These are phyloP conservation scores for Lichtheimia corymbifera DNA, from an alignment of 371 early-diverging fungal species.

Conservation along the genomic window DNA sequence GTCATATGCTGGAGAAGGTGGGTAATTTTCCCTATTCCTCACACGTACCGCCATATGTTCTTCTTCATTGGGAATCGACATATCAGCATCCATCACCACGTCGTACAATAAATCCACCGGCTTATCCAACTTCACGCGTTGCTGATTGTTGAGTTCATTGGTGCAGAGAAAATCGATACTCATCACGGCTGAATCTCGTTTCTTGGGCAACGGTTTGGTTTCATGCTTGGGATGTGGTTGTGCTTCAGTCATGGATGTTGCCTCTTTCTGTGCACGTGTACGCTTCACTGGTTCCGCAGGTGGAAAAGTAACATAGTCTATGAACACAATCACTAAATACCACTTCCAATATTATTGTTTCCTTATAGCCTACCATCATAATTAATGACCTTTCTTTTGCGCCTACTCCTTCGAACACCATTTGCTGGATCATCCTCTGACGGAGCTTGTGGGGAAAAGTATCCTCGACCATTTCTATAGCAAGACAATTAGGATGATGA, in stretches of 20 bases:
- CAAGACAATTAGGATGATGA: neutral
- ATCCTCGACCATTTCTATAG: constrained; percentile 12
- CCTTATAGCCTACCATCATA: constrained; percentile 25
- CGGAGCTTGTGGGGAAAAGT: constrained; percentile 11
- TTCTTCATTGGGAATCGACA: constrained; percentile 1
- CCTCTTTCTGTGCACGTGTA: constrained; percentile 1
- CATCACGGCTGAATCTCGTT: constrained; percentile 29
- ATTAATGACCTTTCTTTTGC: constrained; percentile 33
- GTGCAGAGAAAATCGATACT: constrained; percentile 46
- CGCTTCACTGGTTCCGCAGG: neutral
- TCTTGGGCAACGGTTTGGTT: neutral
- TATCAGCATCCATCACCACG: constrained; percentile 39
- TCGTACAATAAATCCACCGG: constrained; percentile 39
- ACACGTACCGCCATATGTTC: no score
- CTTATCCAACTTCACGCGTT: constrained; percentile 9
- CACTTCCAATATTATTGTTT: neutral
- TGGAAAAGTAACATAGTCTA: constrained; percentile 3
- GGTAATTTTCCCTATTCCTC: no score
- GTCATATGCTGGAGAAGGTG: no score
- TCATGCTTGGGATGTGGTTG: constrained; percentile 4
- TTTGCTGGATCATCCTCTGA: constrained; percentile 12
- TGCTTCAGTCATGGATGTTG: neutral
- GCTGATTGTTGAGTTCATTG: constrained; percentile 9
- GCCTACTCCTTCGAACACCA: constrained; percentile 28
- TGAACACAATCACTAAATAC: neutral